These are phyloP conservation scores for Elaeis guineensis DNA, from an alignment of 176 grass and related monocot species.

Conservation along the genomic window DNA sequence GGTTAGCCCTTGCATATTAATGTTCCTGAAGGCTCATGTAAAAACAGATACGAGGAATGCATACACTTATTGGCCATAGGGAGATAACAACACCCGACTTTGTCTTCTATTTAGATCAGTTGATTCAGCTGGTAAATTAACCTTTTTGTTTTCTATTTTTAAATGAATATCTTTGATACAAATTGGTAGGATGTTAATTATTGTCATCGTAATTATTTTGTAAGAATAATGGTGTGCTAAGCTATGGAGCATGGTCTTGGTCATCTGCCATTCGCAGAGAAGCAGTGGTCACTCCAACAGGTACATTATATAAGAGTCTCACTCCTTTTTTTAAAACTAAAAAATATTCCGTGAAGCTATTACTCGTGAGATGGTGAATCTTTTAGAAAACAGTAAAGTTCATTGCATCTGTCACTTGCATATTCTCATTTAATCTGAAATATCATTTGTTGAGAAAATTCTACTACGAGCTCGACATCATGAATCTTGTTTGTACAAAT, in stretches of 20 bases:
- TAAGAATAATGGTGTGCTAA: background rate
- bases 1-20: too few species aligned
- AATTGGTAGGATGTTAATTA: too few species aligned
- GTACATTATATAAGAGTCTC: background rate
- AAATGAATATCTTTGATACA: too few species aligned
- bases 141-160: background rate
- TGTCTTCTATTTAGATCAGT: conserved; percentile 12
- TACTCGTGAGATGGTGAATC: too few species aligned
- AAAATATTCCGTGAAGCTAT: too few species aligned
- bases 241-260: conserved; percentile 16
- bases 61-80: conserved; percentile 7
- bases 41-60: conserved; percentile 16
- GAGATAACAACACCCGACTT: conserved; percentile 16
- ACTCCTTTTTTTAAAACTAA: too few species aligned
- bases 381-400: too few species aligned
- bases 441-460: too few species aligned
- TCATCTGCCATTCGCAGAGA: conserved; percentile 16
- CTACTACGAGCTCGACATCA: too few species aligned
- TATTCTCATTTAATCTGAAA: too few species aligned
- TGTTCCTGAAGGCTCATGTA: background rate
- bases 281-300: conserved; percentile 19
- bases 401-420: too few species aligned
- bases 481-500: too few species aligned
- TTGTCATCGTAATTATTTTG: background rate
- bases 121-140: conserved; percentile 12